These are phyloP conservation scores for Dryas drummondii DNA, from an alignment of 306 rosid species.

Conservation along the genomic window DNA sequence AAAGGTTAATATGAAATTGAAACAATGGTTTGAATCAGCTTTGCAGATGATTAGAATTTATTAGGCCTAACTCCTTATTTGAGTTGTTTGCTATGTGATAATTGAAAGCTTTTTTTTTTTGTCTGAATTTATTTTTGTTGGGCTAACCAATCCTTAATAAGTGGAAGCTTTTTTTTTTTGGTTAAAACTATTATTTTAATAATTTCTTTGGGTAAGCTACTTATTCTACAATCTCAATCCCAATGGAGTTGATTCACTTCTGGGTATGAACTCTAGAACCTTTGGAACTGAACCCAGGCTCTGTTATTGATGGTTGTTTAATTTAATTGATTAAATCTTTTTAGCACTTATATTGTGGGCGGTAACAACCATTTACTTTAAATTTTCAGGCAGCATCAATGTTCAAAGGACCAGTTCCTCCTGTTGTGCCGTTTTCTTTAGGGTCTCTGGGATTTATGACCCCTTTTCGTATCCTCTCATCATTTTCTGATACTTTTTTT, in stretches of 20 bases:
- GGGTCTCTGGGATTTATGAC: conserved; percentile 99
- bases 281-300: background rate
- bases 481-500: background rate
- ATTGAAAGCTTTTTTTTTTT: too few relatives aligned
- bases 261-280: background rate
- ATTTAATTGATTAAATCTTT: background rate
- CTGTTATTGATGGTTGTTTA: background rate
- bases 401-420: conserved; percentile 99
- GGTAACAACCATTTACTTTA: conserved; percentile 18
- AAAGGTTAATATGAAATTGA: too few relatives aligned
- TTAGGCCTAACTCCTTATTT: too few relatives aligned
- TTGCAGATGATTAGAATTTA: too few relatives aligned
- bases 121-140: too few relatives aligned
- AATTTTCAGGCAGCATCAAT: conserved; percentile 89
- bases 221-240: too few relatives aligned
- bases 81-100: too few relatives aligned
- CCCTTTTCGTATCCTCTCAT: conserved; percentile 86
- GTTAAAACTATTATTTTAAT: too few relatives aligned
- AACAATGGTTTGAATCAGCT: too few relatives aligned
- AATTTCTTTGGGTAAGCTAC: background rate
- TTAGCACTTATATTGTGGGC: conserved; percentile 10
- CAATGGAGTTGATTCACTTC: background rate
- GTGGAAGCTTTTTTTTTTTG: too few relatives aligned
- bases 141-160: too few relatives aligned
- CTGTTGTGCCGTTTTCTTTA: conserved; percentile 87